Base-by-base conservation (phyloP, 2,329 filamentous ascomycete genomes). In the Peltaster fructicola region DNA sequence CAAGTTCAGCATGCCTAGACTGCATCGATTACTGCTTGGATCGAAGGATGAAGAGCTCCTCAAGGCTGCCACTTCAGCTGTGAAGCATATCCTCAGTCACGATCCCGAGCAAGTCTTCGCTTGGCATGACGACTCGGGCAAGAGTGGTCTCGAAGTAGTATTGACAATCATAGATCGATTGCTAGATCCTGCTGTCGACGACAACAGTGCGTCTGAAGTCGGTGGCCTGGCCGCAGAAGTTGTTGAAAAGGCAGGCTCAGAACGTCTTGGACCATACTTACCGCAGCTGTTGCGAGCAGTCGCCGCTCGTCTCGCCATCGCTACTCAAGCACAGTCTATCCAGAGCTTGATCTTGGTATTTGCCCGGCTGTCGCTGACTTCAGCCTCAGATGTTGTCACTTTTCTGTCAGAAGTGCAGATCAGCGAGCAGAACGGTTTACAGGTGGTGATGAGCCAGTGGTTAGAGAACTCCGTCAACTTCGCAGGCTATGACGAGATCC, bases 291-390 rank as follows among this genome's bases (percentile, higher is more conserved):
- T 98, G 4, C 73, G 75, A 40, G 88, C 85, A 10, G 85, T 98
- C 9, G 88, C 88, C 3, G 72, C 73, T 24, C 71, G 88, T 30
- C 63, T 98, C 9, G 75, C 73, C 5, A 78, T 75, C 5, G 88
- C 88, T 2, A 66, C 81, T 34, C 73, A 82, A 22, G 78, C 85
- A 0, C 72, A 75, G 6, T 90, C 98, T 46, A 95, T 98, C 34
- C 88, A 98, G 53, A 92, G 81, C 26, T 58, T 98, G 24, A 93
- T 92, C 27, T 63, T 95, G 5, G 88, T 98, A 1, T 98, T 98
- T 51, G 88, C 85, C 2, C 72, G 85, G 21, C 62, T 98, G 6
- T 85, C 82, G 7, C 63, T 95, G 8, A 70, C 77, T 24, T 82
- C 80, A 23, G 77, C 85, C 7, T 69, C 71, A 13, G 88, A 95